phyloP scores from a whole-genome alignment of 148 eudicot species.

The Salicornia ramosissima region DNA sequence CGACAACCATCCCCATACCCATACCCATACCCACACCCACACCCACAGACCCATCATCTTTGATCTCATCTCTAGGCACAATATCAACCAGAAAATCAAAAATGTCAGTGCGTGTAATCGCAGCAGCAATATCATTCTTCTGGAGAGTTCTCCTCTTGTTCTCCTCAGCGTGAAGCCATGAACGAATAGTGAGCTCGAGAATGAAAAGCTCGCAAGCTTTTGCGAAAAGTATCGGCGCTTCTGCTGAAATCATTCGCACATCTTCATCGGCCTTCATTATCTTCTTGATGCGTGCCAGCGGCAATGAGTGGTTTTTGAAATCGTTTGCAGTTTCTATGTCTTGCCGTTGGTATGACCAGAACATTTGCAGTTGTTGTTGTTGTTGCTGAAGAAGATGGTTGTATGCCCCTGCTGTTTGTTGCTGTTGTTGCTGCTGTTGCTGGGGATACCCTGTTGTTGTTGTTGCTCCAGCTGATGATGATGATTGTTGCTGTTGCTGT shows the following conservation, averaged over 20 bases:
- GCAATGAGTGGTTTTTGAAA: constrained; percentile 87
- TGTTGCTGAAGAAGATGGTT: constrained; percentile 75
- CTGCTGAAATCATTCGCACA: constrained; percentile 89
- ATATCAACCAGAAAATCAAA: constrained; percentile 84
- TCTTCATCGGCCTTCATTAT: constrained; percentile 96
- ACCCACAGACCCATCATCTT: constrained; percentile 62
- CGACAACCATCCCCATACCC: constrained; percentile 24
- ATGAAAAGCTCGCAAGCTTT: constrained; percentile 90
- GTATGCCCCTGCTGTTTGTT: constrained; percentile 14
- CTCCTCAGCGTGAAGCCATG: constrained; percentile 88
- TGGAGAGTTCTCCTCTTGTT: constrained; percentile 76
- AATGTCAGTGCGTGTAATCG: constrained; percentile 70
- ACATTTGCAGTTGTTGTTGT: constrained; percentile 74
- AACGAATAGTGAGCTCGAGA: constrained; percentile 69
- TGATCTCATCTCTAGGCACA: constrained; percentile 73
- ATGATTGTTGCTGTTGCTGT: constrained; percentile 20
- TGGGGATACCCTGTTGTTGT: constrained; percentile 21
- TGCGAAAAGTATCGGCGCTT: constrained; percentile 75
- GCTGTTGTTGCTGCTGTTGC: constrained; percentile 21
- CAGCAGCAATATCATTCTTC: constrained; percentile 81
- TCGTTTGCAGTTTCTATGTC: constrained; percentile 72
- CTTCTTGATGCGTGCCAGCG: constrained; percentile 74
- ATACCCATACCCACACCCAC: constrained; percentile 18
- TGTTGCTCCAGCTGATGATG: no score
- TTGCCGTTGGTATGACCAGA: constrained; percentile 76